A percentile compares a stretch with the other conserved stretches of the same genome.
These are phyloP conservation scores for Nicotiana attenuata DNA, from an alignment of 257 asterid genomes.

Conservation along the genomic window DNA sequence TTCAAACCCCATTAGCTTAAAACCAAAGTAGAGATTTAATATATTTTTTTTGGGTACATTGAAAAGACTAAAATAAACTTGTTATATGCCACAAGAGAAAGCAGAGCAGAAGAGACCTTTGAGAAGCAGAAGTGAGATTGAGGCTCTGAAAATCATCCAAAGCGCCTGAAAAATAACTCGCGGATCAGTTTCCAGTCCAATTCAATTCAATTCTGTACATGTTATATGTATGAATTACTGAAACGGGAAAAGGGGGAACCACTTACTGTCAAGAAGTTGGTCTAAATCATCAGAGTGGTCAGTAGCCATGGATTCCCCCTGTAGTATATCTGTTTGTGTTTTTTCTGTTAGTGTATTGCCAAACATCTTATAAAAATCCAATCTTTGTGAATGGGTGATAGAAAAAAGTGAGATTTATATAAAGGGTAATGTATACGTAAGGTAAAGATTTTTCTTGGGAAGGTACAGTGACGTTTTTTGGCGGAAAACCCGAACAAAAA, in stretches of 20 bases:
- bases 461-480: not conserved
- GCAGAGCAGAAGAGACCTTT: conserved; percentile 38
- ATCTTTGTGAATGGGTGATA: not conserved
- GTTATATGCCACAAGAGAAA: not conserved
- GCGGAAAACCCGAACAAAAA: not conserved
- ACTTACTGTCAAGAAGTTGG: conserved; percentile 90
- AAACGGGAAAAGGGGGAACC: not conserved
- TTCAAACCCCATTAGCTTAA: not conserved
- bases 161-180: conserved; percentile 60
- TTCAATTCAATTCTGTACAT: not conserved
- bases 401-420: not conserved
- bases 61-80: too few relatives aligned
- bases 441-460: not conserved
- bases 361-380: not conserved
- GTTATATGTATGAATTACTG: not conserved
- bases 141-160: conserved; percentile 96
- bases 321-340: not conserved
- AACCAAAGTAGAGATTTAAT: not conserved
- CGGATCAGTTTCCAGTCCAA: not conserved
- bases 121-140: conserved; percentile 71
- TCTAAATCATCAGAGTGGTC: conserved; percentile 81
- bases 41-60: too few relatives aligned
- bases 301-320: conserved; percentile 39
- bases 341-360: not conserved
- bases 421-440: not conserved